phyloP scores from a whole-genome alignment of 306 rosid species.

The Cotoneaster glaucophyllus region DNA sequence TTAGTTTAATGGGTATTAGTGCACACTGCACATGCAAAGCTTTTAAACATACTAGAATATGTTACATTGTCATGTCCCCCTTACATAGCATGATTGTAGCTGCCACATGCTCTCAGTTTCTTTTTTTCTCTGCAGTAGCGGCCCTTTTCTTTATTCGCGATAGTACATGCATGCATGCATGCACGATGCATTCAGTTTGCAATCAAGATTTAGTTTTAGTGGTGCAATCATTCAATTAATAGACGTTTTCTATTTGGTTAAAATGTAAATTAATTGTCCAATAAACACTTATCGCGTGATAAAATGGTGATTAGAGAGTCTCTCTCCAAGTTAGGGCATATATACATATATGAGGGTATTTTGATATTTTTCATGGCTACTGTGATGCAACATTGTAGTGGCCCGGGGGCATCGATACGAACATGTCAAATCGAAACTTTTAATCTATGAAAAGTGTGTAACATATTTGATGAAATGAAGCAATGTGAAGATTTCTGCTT shows the following conservation, averaged over 20 bases:
- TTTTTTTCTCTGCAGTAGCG: slow-evolving; percentile 22
- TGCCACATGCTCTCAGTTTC: slow-evolving; percentile 37
- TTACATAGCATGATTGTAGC: slow-evolving; percentile 25
- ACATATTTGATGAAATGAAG: background rate
- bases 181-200: background rate
- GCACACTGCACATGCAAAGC: slow-evolving; percentile 49
- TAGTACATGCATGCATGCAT: background rate
- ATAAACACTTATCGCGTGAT: background rate
- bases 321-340: too few species aligned
- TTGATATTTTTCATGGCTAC: background rate
- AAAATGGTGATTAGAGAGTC: too few species aligned
- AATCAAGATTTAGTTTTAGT: background rate
- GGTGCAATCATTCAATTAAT: background rate
- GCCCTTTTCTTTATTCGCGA: slow-evolving; percentile 14
- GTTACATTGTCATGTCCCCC: slow-evolving; percentile 28
- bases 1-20: slow-evolving; percentile 21
- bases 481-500: background rate
- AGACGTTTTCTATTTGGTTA: too few species aligned
- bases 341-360: background rate
- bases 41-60: slow-evolving; percentile 38
- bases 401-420: background rate
- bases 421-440: background rate
- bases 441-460: background rate
- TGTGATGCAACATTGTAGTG: background rate
- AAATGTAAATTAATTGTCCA: too few species aligned